phyloP scores from a whole-genome alignment of 441 rosid genomes.

The Hura crepitans region DNA sequence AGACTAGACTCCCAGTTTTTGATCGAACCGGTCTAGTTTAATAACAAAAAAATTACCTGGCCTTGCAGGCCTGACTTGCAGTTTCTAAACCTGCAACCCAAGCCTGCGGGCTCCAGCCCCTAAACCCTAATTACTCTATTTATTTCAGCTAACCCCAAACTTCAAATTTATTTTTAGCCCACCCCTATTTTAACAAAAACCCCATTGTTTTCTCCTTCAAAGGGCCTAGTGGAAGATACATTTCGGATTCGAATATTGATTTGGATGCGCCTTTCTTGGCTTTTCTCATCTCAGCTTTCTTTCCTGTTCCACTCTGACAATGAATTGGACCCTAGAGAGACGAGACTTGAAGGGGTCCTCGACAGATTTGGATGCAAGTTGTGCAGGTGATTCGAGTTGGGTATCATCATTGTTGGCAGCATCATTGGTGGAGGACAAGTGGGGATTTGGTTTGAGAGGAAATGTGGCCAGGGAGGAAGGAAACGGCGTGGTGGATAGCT shows the following conservation, averaged over 20 bases:
- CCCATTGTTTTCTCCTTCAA: too few relatives aligned
- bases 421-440: constrained; percentile 26
- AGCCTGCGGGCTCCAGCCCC: too few relatives aligned
- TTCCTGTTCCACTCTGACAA: constrained; percentile 67
- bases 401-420: constrained; percentile 36
- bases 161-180: too few relatives aligned
- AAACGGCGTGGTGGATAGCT: constrained; percentile 30
- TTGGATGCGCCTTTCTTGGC: constrained; percentile 44
- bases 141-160: too few relatives aligned
- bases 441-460: constrained; percentile 13
- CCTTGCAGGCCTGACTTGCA: too few relatives aligned
- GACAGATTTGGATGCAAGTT: constrained; percentile 25
- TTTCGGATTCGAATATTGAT: constrained; percentile 27
- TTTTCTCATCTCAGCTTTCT: constrained; percentile 70
- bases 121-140: too few relatives aligned
- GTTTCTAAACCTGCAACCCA: too few relatives aligned
- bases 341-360: constrained; percentile 61
- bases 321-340: constrained; percentile 53
- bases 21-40: too few relatives aligned
- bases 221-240: constrained; percentile 68
- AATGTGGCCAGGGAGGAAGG: constrained; percentile 23
- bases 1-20: too few relatives aligned
- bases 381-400: constrained; percentile 32
- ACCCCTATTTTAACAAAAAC: too few relatives aligned
- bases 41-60: too few relatives aligned